Percentiles rank a stretch among this genome's conserved stretches.
Evolutionary conservation across 345 rosid genomes (phyloP).

Genomic region (Aquilaria sinensis): DNA sequence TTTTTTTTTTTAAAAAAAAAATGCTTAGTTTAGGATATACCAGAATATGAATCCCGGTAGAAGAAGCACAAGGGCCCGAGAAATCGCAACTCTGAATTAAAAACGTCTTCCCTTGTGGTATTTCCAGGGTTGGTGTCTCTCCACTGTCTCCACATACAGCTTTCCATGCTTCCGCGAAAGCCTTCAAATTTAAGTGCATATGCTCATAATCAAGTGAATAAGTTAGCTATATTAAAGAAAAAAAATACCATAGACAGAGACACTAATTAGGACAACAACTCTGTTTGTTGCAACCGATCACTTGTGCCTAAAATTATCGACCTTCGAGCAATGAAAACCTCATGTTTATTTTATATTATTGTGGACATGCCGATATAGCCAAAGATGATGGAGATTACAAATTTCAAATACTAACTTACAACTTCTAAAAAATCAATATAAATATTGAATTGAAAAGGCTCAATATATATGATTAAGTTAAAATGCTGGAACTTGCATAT

Average conservation of each 20-base stretch:
- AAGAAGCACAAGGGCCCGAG: conserved; percentile 27
- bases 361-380: not conserved
- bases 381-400: too few species aligned
- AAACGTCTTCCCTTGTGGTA: conserved; percentile 17
- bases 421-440: too few species aligned
- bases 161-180: conserved; percentile 27
- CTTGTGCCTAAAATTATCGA: too few species aligned
- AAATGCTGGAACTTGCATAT: too few species aligned
- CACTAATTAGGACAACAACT: too few species aligned
- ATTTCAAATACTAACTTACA: not conserved
- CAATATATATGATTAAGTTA: too few species aligned
- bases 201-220: too few species aligned
- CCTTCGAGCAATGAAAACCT: too few species aligned
- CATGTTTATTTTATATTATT: not conserved
- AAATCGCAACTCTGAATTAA: conserved; percentile 13
- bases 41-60: conserved; percentile 1
- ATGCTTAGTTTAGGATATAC: conserved; percentile 1
- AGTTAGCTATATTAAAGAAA: too few species aligned
- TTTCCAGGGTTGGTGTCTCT: conserved; percentile 12
- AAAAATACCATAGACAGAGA: too few species aligned
- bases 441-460: too few species aligned
- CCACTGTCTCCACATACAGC: conserved; percentile 11
- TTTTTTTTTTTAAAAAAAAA: not conserved
- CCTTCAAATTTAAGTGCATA: conserved; percentile 11
- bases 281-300: too few species aligned